Percentiles rank a stretch among this genome's conserved stretches.
Conservation (phyloP, 257 asterid species). For the Lycium barbarum region DNA sequence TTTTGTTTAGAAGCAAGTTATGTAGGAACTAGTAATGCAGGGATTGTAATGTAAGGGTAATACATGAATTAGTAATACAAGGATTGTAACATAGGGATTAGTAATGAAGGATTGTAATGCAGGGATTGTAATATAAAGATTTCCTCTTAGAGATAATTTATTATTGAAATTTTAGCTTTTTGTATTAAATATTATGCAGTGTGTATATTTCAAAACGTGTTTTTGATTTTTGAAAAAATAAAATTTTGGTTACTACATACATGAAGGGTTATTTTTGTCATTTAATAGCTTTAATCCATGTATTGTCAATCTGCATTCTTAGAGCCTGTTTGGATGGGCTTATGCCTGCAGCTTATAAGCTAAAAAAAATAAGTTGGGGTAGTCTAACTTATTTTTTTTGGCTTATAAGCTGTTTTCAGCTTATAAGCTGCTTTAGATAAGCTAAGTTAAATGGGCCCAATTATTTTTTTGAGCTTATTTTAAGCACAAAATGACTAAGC, state of each 20-base stretch:
- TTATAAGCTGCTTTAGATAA: too few species aligned
- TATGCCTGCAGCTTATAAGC: too few species aligned
- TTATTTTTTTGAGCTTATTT: too few species aligned
- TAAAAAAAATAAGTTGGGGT: too few species aligned
- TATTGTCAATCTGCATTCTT: not conserved
- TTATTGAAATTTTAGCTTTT: not conserved
- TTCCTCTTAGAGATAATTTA: not conserved
- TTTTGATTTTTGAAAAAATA: not conserved
- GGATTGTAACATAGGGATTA: not conserved
- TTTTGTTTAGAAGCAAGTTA: conserved; percentile 4
- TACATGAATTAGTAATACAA: not conserved
- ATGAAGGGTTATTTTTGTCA: not conserved
- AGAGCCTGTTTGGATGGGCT: too few species aligned
- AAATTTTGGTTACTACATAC: not conserved
- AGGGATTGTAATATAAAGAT: not conserved
- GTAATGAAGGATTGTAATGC: not conserved
- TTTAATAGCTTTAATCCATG: not conserved
- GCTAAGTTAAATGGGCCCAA: too few species aligned
- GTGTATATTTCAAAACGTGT: not conserved
- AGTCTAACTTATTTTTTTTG: too few species aligned
- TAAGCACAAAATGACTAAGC: too few species aligned
- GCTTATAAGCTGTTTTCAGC: too few species aligned
- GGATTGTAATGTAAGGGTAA: not conserved
- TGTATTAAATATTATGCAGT: not conserved
- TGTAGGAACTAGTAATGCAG: not conserved